Conservation (phyloP, 495 filamentous ascomycete genomes). For the Penicillium paxilli region DNA sequence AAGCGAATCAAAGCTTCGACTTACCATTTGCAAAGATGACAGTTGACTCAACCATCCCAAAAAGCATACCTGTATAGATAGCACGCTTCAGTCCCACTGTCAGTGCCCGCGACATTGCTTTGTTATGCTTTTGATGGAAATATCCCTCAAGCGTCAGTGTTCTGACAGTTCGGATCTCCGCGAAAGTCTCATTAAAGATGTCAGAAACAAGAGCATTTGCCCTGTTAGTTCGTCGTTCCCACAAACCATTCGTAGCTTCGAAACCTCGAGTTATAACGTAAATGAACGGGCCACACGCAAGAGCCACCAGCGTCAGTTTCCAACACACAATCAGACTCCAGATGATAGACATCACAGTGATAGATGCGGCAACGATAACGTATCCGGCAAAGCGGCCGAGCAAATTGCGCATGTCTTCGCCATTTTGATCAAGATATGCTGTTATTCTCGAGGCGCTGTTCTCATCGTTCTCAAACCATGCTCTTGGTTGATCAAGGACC, state of each 20-base stretch:
- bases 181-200: conserved; percentile 76
- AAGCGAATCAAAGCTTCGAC: conserved; percentile 1
- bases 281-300: conserved; percentile 68
- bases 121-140: conserved; percentile 67
- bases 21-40: conserved; percentile 67
- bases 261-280: conserved; percentile 64
- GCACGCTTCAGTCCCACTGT: conserved; percentile 39
- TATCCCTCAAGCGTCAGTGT: conserved; percentile 73
- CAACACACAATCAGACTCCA: conserved; percentile 79
- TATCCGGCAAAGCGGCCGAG: conserved; percentile 75
- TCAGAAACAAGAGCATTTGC: conserved; percentile 53
- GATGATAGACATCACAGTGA: conserved; percentile 63
- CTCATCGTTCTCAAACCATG: conserved; percentile 77
- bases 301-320: conserved; percentile 78
- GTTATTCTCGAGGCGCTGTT: conserved; percentile 64
- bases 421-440: conserved; percentile 76
- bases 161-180: conserved; percentile 79
- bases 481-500: conserved; percentile 74
- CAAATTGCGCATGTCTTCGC: conserved; percentile 83
- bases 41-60: conserved; percentile 71
- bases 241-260: conserved; percentile 59
- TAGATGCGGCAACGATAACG: conserved; percentile 60
- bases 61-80: conserved; percentile 67
- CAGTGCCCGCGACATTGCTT: conserved; percentile 40
- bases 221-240: conserved; percentile 68